Evolutionary conservation across 2,329 filamentous ascomycete species (phyloP).

Genomic region (Trichoderma atrobrunneum): DNA sequence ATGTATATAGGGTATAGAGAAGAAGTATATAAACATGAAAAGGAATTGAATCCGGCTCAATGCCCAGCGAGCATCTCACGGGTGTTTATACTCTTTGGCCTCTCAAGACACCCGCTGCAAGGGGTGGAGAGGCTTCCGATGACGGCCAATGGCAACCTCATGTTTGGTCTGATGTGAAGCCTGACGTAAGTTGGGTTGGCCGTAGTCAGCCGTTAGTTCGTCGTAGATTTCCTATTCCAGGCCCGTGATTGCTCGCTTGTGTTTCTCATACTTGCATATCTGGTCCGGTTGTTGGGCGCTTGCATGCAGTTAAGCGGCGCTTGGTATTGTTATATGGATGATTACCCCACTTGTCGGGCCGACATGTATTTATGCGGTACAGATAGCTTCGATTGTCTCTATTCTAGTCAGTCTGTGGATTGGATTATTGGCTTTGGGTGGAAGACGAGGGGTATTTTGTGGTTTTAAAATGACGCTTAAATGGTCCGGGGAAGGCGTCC

Average conservation of each 20-base stretch:
- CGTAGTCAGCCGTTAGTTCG: constrained; percentile 5
- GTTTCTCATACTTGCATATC: not conserved
- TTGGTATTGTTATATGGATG: not conserved
- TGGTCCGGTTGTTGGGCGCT: not conserved
- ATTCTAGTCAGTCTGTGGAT: not conserved
- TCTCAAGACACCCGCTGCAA: not conserved
- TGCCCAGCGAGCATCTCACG: not conserved
- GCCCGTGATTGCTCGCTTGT: not conserved
- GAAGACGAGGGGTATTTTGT: not conserved
- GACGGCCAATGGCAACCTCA: not conserved
- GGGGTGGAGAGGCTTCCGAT: not conserved
- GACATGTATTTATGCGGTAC: not conserved
- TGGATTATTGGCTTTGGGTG: not conserved
- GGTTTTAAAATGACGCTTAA: not conserved
- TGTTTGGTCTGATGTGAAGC: not conserved
- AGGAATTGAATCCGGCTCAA: not conserved
- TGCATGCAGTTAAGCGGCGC: not conserved
- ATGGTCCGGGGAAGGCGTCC: not conserved
- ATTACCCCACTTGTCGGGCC: not conserved
- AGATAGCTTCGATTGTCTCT: not conserved
- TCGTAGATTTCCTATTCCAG: constrained; percentile 1
- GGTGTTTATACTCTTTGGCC: not conserved
- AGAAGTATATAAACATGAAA: no score
- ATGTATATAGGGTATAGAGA: not conserved
- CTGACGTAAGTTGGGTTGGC: constrained; percentile 13